A percentile compares a stretch with the other conserved stretches of the same genome.
These are phyloP conservation scores for Parvularia atlantis DNA, from an alignment of 78 protist species.

Conservation along the genomic window DNA sequence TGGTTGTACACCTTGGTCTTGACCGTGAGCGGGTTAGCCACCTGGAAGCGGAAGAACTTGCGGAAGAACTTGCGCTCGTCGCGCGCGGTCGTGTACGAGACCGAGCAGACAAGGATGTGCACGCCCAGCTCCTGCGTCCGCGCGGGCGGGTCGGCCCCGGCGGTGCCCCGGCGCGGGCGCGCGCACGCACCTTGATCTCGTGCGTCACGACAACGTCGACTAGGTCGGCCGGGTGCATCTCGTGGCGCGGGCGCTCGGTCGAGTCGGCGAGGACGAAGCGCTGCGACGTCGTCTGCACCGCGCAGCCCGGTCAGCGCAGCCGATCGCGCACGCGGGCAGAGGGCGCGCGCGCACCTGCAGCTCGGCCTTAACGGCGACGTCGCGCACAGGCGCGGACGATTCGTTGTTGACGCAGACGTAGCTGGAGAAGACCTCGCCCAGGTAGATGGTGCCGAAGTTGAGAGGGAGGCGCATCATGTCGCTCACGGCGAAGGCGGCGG, in stretches of 20 bases:
- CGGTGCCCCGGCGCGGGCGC: too few species aligned
- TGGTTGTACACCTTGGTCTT: constrained; percentile 15
- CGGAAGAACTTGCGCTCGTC: constrained; percentile 10
- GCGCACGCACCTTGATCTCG: constrained; percentile 20
- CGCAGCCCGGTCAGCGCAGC: background rate
- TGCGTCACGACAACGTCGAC: constrained; percentile 11
- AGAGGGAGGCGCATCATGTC: too few species aligned
- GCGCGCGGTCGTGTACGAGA: background rate
- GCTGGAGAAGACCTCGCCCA: constrained; percentile 9
- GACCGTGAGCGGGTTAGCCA: constrained; percentile 17
- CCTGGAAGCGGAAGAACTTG: constrained; percentile 14
- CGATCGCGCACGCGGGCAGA: background rate
- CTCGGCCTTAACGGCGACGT: constrained; percentile 2
- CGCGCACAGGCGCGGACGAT: background rate
- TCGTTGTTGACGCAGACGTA: constrained; percentile 14
- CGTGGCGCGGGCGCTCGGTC: background rate
- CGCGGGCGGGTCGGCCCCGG: too few species aligned
- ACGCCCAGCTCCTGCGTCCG: too few species aligned
- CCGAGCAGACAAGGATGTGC: background rate
- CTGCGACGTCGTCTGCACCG: background rate
- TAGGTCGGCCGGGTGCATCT: background rate
- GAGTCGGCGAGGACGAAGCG: background rate
- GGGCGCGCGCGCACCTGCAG: background rate
- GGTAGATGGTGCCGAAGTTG: background rate
- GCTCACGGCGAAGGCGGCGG: too few species aligned